Evolutionary conservation across 2,329 filamentous ascomycete species (phyloP).

Genomic region (Fusarium palustre): DNA sequence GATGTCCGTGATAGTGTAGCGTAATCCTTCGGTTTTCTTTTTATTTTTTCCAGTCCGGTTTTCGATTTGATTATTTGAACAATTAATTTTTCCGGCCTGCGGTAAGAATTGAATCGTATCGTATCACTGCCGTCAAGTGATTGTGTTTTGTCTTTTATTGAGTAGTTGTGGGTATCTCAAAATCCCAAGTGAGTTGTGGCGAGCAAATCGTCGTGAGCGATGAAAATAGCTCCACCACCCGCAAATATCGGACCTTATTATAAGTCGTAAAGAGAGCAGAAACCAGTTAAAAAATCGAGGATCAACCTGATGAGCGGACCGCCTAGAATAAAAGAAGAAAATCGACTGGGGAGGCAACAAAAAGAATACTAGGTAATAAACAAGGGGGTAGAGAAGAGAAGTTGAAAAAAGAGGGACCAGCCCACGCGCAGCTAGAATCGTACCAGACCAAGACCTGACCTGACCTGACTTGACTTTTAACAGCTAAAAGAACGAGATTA

Average conservation of each 20-base stretch:
- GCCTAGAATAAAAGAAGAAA: conserved; percentile 24
- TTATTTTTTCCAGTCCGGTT: not conserved
- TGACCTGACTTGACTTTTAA: conserved; percentile 34
- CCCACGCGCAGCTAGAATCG: conserved; percentile 45
- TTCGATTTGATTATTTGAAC: conserved; percentile 4
- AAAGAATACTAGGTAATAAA: conserved; percentile 18
- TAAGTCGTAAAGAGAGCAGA: conserved; percentile 24
- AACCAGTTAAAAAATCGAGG: conserved; percentile 28
- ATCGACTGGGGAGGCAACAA: not conserved
- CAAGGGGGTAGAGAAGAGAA: conserved; percentile 23
- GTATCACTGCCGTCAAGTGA: conserved; percentile 15
- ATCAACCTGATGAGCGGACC: conserved; percentile 32
- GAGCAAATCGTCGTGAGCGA: conserved; percentile 3
- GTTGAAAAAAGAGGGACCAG: conserved; percentile 42
- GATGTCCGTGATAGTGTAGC: conserved; percentile 8
- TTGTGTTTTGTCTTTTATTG: conserved; percentile 8
- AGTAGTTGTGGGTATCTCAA: conserved; percentile 31
- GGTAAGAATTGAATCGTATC: conserved; percentile 28
- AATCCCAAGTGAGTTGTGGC: conserved; percentile 10
- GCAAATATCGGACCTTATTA: conserved; percentile 20
- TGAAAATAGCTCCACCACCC: conserved; percentile 20
- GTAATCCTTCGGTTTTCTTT: conserved; percentile 4
- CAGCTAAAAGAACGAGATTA: conserved; percentile 32
- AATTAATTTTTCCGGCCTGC: conserved; percentile 37
- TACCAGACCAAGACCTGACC: conserved; percentile 42